These are phyloP conservation scores for Kurtzmaniella fragi DNA, from an alignment of 805 yeast genomes.

Conservation along the genomic window DNA sequence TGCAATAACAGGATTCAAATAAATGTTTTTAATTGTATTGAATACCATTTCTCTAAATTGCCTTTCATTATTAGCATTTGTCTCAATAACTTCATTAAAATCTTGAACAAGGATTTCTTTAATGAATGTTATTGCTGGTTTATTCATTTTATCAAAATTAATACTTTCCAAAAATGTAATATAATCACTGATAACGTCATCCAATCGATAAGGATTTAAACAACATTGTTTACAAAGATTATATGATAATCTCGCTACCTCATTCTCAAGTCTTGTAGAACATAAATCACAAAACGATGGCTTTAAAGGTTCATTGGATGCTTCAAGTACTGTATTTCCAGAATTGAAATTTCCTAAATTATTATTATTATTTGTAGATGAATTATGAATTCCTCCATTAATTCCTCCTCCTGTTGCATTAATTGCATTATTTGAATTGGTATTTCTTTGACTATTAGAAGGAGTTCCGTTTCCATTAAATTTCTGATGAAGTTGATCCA, in stretches of 20 bases:
- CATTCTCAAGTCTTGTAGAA: slow-evolving; percentile 15
- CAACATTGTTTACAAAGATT: slow-evolving; percentile 25
- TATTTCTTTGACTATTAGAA: neutral
- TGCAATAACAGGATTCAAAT: slow-evolving; percentile 37
- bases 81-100: slow-evolving; percentile 16
- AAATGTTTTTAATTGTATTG: slow-evolving; percentile 30
- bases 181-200: slow-evolving; percentile 22
- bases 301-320: slow-evolving; percentile 3
- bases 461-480: no score
- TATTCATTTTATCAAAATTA: slow-evolving; percentile 7
- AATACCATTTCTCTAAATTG: slow-evolving; percentile 31
- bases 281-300: slow-evolving; percentile 26
- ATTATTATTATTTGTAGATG: no score
- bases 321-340: no score
- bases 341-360: no score
- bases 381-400: no score
- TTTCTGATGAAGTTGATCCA: no score
- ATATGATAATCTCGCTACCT: slow-evolving; percentile 14
- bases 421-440: neutral
- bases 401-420: no score
- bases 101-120: slow-evolving; percentile 15
- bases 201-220: slow-evolving; percentile 22
- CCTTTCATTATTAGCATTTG: slow-evolving; percentile 22
- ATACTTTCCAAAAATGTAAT: slow-evolving; percentile 20
- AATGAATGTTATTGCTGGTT: slow-evolving; percentile 13